Evolutionary conservation across 345 rosid genomes (phyloP).

Genomic region (Clarkia xantiana): DNA sequence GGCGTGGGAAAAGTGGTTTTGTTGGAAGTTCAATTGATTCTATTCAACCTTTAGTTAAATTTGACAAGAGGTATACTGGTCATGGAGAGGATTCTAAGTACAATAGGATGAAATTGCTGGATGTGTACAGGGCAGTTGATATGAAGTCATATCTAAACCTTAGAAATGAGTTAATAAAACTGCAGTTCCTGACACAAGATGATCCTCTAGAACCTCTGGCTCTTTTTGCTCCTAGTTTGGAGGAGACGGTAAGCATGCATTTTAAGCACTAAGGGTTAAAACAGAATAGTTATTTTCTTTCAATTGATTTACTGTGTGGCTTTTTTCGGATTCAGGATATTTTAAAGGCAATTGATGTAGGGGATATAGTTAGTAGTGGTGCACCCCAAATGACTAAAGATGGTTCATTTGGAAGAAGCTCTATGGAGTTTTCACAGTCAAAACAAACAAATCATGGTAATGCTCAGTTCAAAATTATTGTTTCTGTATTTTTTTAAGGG

Average conservation of each 20-base stretch:
- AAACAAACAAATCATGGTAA: slow-evolving; percentile 59
- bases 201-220: slow-evolving; percentile 69
- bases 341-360: slow-evolving; percentile 72
- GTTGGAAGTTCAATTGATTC: slow-evolving; percentile 34
- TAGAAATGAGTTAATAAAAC: slow-evolving; percentile 42
- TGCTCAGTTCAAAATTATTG: slow-evolving; percentile 8
- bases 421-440: slow-evolving; percentile 33
- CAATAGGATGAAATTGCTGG: slow-evolving; percentile 63
- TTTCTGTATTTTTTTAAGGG: neutral
- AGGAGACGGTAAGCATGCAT: slow-evolving; percentile 51
- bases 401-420: slow-evolving; percentile 38
- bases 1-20: slow-evolving; percentile 46
- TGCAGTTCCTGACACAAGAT: slow-evolving; percentile 65
- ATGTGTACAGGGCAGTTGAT: slow-evolving; percentile 58
- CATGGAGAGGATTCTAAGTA: slow-evolving; percentile 38
- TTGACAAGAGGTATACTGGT: slow-evolving; percentile 45
- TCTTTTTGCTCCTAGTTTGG: slow-evolving; percentile 49
- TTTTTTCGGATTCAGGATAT: slow-evolving; percentile 33
- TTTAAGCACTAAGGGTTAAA: slow-evolving; percentile 5
- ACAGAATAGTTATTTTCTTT: neutral
- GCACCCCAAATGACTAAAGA: slow-evolving; percentile 70
- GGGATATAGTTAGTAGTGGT: slow-evolving; percentile 67
- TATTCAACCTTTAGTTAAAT: slow-evolving; percentile 27
- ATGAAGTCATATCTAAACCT: slow-evolving; percentile 22
- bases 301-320: slow-evolving; percentile 10